Conservation (phyloP, 208 protist genomes). For the Trichomonas vaginalis region DNA sequence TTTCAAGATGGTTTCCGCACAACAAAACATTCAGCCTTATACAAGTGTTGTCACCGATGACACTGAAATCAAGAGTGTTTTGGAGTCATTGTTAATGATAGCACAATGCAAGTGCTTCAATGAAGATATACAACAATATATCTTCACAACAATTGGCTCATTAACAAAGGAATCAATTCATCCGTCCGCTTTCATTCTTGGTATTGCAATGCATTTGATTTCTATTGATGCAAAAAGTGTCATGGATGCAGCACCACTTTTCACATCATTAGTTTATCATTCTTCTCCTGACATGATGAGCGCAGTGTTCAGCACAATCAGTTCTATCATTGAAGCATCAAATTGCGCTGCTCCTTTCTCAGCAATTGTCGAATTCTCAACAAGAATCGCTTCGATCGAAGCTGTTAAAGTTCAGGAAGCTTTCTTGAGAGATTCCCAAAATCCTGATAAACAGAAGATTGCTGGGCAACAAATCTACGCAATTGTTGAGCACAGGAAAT, state of each 20-base stretch:
- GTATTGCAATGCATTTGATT: not conserved
- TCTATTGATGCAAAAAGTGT: not conserved
- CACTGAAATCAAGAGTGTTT: not conserved
- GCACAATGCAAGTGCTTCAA: not conserved
- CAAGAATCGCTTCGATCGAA: not conserved
- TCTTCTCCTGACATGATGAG: not conserved
- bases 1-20: not conserved
- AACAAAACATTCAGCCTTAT: not conserved
- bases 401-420: not conserved
- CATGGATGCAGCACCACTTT: not conserved
- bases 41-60: not conserved
- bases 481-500: not conserved
- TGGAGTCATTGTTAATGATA: not conserved
- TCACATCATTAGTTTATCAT: not conserved
- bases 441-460: too few relatives aligned
- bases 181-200: not conserved
- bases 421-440: not conserved
- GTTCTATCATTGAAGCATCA: not conserved
- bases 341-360: not conserved
- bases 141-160: not conserved
- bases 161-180: not conserved
- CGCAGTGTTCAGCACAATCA: not conserved
- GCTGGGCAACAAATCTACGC: not conserved
- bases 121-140: not conserved
- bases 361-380: not conserved